Evolutionary conservation across 2,329 filamentous ascomycete species (phyloP).

Genomic region (Cladosporium sp.): DNA sequence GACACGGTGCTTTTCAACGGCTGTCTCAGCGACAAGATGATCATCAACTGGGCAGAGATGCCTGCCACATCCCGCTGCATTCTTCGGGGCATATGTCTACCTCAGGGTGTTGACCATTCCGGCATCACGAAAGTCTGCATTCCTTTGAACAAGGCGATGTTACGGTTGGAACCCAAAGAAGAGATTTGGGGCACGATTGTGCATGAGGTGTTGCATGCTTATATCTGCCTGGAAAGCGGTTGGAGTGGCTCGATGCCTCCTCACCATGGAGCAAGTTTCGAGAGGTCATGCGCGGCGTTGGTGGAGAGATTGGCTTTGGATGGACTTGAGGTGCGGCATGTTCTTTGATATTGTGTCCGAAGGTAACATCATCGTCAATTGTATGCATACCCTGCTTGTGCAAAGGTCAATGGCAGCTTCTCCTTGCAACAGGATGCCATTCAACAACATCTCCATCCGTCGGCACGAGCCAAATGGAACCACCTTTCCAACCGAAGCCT

Average conservation of each 20-base stretch:
- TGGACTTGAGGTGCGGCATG: neutral
- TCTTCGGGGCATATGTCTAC: neutral
- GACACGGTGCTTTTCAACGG: neutral
- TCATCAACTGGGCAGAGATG: neutral
- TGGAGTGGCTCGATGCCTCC: neutral
- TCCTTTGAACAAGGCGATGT: neutral
- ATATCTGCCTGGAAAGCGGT: constrained; percentile 12
- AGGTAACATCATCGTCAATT: too few relatives aligned
- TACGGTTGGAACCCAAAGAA: neutral
- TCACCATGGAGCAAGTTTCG: neutral
- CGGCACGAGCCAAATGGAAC: neutral
- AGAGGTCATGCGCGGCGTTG: neutral
- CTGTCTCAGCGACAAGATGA: neutral
- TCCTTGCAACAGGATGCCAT: neutral
- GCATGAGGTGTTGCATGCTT: constrained; percentile 20
- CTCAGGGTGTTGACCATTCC: neutral
- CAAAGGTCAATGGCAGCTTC: neutral
- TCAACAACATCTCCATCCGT: neutral
- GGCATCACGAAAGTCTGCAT: neutral
- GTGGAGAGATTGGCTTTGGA: neutral
- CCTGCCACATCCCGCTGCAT: neutral
- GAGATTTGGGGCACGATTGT: constrained; percentile 14
- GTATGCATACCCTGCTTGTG: too few relatives aligned
- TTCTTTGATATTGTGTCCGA: neutral
- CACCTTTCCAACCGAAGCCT: neutral